Conservation (phyloP, 139 green algal genomes). For the Axilococcus clingmanii region DNA sequence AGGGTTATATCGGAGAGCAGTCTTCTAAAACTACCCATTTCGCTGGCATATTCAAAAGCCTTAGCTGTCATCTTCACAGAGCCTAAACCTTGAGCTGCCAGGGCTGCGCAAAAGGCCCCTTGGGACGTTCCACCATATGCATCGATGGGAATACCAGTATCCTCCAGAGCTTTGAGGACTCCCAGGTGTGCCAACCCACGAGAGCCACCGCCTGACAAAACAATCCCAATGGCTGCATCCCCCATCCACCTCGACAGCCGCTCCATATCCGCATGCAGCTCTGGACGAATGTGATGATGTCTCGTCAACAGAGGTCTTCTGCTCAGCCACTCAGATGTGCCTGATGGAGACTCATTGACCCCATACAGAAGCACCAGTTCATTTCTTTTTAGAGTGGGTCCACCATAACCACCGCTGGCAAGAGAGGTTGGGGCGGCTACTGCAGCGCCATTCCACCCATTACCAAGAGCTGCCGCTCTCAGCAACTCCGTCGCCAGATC, state of each 20-base stretch:
- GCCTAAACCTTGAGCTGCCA: constrained; percentile 46
- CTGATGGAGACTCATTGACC: constrained; percentile 12
- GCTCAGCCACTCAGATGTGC: constrained; percentile 43
- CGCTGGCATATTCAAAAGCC: constrained; percentile 40
- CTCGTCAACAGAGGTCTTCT: constrained; percentile 38
- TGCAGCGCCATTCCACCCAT: too few species aligned
- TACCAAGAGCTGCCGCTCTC: too few species aligned
- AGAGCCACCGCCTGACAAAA: constrained; percentile 54
- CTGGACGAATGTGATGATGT: constrained; percentile 57
- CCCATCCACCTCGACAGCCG: constrained; percentile 53
- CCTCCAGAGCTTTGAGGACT: constrained; percentile 58
- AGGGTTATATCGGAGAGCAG: constrained; percentile 67
- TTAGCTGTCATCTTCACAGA: constrained; percentile 35
- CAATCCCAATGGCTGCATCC: constrained; percentile 51
- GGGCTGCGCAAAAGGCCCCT: constrained; percentile 67
- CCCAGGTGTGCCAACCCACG: constrained; percentile 60
- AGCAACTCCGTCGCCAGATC: too few species aligned
- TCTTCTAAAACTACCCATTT: constrained; percentile 48
- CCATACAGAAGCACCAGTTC: constrained; percentile 57
- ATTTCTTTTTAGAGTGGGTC: constrained; percentile 21
- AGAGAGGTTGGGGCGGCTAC: not conserved
- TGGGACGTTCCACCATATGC: constrained; percentile 63
- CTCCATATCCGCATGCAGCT: constrained; percentile 28
- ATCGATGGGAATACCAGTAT: constrained; percentile 60
- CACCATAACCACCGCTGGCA: not conserved